phyloP scores from a whole-genome alignment of 192 early-diverging fungal genomes.

The Lobosporangium transversale region DNA sequence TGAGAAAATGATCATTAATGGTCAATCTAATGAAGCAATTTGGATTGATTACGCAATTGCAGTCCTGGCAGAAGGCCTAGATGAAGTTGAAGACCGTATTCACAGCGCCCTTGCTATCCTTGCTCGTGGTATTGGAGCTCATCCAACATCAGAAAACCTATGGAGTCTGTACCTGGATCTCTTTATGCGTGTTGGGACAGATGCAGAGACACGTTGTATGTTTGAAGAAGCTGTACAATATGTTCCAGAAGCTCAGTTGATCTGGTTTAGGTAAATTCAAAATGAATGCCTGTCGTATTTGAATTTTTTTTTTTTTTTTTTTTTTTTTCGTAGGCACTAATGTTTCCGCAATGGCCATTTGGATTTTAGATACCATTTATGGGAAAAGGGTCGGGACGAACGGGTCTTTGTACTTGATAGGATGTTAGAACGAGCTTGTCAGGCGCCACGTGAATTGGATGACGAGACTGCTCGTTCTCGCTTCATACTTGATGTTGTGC shows the following conservation, averaged over 20 bases:
- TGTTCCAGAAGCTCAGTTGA: conserved; percentile 16
- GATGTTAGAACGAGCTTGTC: conserved; percentile 31
- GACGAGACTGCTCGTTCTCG: conserved; percentile 12
- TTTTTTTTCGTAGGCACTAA: not conserved
- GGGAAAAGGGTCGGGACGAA: conserved; percentile 17
- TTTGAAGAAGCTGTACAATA: conserved; percentile 22
- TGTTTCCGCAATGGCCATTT: not conserved
- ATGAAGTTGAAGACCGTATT: not conserved
- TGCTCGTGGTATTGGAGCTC: conserved; percentile 1
- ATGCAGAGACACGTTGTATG: conserved; percentile 11
- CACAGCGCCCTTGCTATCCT: conserved; percentile 9
- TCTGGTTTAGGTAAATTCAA: conserved; percentile 33
- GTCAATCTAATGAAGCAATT: not conserved
- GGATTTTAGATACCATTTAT: conserved; percentile 21
- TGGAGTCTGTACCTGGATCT: conserved; percentile 42
- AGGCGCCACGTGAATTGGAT: conserved; percentile 2
- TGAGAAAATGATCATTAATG: not conserved
- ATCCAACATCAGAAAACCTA: conserved; percentile 14
- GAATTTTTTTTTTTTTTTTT: not conserved
- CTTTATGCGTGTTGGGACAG: conserved; percentile 5
- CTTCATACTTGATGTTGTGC: conserved; percentile 24
- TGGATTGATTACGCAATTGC: conserved; percentile 37
- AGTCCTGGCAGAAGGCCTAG: too few relatives aligned
- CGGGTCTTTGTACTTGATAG: conserved; percentile 30
- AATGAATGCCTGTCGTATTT: not conserved